These are phyloP conservation scores for Gossypium trilobum DNA, from an alignment of 441 rosid genomes.

Conservation along the genomic window DNA sequence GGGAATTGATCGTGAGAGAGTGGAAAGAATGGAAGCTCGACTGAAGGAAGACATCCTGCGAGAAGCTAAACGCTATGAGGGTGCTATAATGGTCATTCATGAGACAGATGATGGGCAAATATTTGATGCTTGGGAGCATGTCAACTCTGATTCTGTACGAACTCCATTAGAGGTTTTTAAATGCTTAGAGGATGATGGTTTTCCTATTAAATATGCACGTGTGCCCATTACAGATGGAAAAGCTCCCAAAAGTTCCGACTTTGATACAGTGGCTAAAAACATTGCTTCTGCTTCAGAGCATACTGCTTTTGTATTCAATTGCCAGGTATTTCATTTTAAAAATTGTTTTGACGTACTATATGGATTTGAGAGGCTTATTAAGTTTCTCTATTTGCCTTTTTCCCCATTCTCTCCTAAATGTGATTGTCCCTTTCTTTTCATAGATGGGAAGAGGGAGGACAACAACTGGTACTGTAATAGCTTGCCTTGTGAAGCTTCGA, in stretches of 20 bases:
- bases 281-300: conserved; percentile 86
- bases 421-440: conserved; percentile 19
- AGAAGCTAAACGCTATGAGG: conserved; percentile 79
- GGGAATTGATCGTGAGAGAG: conserved; percentile 96
- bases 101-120: conserved; percentile 81
- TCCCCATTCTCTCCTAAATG: conserved; percentile 8
- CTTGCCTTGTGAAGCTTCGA: conserved; percentile 91
- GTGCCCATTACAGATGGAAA: conserved; percentile 98
- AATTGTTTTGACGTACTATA: background rate
- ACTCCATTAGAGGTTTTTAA: conserved; percentile 92
- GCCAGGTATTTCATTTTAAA: conserved; percentile 57
- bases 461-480: conserved; percentile 96
- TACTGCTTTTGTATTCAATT: conserved; percentile 94
- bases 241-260: conserved; percentile 97
- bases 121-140: conserved; percentile 92
- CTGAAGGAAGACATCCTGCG: conserved; percentile 88
- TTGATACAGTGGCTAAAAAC: conserved; percentile 66
- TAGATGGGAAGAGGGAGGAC: conserved; percentile 99
- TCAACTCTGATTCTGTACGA: conserved; percentile 65
- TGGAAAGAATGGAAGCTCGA: conserved; percentile 97
- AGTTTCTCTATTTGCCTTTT: conserved; percentile 11
- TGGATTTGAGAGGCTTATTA: conserved; percentile 4
- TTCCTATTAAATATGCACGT: conserved; percentile 83
- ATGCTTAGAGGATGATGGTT: conserved; percentile 76
- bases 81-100: conserved; percentile 97